Evolutionary conservation across 176 grass and related monocot species (phyloP), one percentile per base, ranked within the genome.

Genomic region (Rhynchospora pubera): DNA sequence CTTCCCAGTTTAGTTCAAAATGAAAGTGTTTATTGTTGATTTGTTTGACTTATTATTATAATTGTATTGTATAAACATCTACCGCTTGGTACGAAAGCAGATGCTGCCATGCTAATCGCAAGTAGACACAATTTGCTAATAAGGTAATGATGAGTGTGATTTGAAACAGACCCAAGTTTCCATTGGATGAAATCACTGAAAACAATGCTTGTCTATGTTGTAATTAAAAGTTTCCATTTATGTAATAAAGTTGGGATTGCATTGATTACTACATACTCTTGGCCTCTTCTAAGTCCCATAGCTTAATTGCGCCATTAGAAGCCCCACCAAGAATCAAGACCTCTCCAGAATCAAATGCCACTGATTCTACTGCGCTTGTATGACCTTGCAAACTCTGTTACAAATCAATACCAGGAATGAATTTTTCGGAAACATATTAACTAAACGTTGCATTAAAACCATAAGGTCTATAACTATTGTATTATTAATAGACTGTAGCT

Each of bases 251-350:
- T 10, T 9, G 21, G 50, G 47, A 26, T 55, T 76, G 63, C 14
- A 70, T 59, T 55, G 84, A 64, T 14, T 46, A 74, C n/a, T 84
- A 84, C 89, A 63, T 80, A 99, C 96, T 88, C 87, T 99, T 99
- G 23, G 90, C 92, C 87, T 99, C 92, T 85, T 99, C 92, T 18
- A 95, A 84, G 77, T 99, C 92, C 96, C 96, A 99, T 73, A 99
- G 91, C 69, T 95, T 99, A 87, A 95, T 95, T 46, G 89, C 87
- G 13, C 96, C 96, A 48, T 88, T 99, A 26, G 91, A 94, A 79
- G 91, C 94, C 63, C 96, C 96, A 73, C 90, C 92, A 79, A 99
- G 90, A 83, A 99, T 89, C 85, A 99, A 88, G 28, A 93, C 89
- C 82, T 99, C 96, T 24, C 85, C 91, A 16, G 92, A 93, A 89